A percentile compares a stretch with the other conserved stretches of the same genome.
These are phyloP conservation scores for Trichoderma citrinoviride DNA, from an alignment of 2,329 filamentous ascomycete genomes.

Conservation along the genomic window DNA sequence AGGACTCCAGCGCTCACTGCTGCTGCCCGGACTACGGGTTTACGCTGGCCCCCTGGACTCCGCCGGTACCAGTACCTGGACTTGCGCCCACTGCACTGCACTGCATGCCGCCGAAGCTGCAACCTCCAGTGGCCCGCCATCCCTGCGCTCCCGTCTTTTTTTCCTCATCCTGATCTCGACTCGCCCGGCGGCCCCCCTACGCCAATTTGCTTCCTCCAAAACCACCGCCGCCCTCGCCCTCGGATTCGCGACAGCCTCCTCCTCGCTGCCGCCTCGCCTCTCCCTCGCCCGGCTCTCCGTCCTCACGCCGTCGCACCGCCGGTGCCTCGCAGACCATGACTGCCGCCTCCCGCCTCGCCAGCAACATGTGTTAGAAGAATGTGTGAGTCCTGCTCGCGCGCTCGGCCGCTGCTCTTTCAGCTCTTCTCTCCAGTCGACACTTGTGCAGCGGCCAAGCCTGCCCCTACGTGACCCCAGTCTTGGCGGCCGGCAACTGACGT, in stretches of 20 bases:
- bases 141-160: background rate
- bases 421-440: constrained; percentile 5
- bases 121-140: constrained; percentile 12
- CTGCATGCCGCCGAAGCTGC: background rate
- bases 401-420: constrained; percentile 13
- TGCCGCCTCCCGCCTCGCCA: constrained; percentile 30
- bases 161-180: constrained; percentile 13
- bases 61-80: background rate
- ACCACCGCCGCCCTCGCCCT: background rate
- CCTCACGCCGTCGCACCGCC: constrained; percentile 30
- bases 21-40: too few relatives aligned
- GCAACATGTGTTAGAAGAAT: constrained; percentile 43
- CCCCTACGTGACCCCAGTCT: constrained; percentile 19
- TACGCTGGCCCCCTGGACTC: too few relatives aligned
- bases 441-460: constrained; percentile 22
- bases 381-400: constrained; percentile 36
- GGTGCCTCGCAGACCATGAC: constrained; percentile 37
- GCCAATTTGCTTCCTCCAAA: constrained; percentile 16
- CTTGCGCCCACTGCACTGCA: background rate
- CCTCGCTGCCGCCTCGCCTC: background rate
- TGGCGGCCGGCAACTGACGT: constrained; percentile 36
- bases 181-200: constrained; percentile 1
- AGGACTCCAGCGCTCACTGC: too few relatives aligned
- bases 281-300: background rate
- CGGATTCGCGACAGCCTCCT: background rate